phyloP scores from a whole-genome alignment of 2,329 filamentous ascomycete species.

The Coleophoma crateriformis region DNA sequence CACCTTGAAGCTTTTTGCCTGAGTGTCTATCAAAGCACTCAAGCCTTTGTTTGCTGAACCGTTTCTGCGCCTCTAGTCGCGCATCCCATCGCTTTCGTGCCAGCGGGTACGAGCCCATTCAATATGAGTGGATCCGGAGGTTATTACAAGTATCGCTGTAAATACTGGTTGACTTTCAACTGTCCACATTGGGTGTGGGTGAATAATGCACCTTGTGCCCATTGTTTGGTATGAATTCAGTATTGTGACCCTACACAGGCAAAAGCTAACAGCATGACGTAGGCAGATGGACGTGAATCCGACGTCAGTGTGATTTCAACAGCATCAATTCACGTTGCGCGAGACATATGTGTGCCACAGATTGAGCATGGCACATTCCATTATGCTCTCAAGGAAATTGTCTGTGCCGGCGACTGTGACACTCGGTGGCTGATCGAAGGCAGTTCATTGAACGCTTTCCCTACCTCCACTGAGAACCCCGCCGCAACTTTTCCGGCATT shows the following conservation, averaged over 20 bases:
- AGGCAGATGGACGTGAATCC: constrained; percentile 45
- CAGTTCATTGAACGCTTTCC: constrained; percentile 9
- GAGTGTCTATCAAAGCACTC: not conserved
- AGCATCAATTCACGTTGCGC: constrained; percentile 23
- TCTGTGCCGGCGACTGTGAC: constrained; percentile 25
- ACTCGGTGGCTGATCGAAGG: constrained; percentile 24
- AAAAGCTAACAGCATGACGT: constrained; percentile 3
- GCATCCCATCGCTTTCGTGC: constrained; percentile 21
- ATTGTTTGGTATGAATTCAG: constrained; percentile 39
- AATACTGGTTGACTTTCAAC: constrained; percentile 46
- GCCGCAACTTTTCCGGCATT: constrained; percentile 3
- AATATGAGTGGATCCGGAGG: constrained; percentile 26
- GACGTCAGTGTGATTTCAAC: constrained; percentile 23
- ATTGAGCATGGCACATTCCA: constrained; percentile 39
- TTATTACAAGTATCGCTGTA: constrained; percentile 48
- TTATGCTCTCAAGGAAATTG: constrained; percentile 42
- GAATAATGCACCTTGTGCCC: constrained; percentile 42
- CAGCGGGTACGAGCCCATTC: constrained; percentile 22
- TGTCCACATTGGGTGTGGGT: constrained; percentile 51
- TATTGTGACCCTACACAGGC: not conserved
- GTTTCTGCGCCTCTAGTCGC: constrained; percentile 12
- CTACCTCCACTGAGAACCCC: constrained; percentile 15
- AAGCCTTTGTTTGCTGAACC: not conserved
- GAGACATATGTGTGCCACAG: constrained; percentile 40
- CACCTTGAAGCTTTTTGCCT: not conserved